A percentile compares a stretch with the other conserved stretches of the same genome.
phyloP scores from a whole-genome alignment of 208 protist genomes.

The Wallacemonas sp. region DNA sequence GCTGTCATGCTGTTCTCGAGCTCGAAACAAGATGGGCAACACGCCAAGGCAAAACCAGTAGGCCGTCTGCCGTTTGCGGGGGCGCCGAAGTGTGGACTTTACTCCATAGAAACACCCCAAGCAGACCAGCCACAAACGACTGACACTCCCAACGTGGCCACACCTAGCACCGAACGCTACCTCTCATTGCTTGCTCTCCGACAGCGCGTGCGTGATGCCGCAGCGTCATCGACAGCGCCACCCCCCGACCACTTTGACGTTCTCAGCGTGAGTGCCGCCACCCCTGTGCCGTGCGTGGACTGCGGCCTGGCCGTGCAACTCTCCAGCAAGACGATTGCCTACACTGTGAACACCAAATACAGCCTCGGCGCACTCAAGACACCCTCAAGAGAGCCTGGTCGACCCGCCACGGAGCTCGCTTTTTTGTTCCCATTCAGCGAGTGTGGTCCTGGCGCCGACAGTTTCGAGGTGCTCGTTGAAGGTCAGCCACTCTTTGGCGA shows the following conservation, averaged over 20 bases:
- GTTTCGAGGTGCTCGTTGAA: constrained; percentile 36
- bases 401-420: constrained; percentile 20
- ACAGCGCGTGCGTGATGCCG: no score
- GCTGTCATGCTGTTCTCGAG: background rate
- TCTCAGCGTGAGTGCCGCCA: constrained; percentile 25
- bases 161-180: no score
- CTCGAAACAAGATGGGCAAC: background rate
- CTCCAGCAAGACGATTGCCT: constrained; percentile 45
- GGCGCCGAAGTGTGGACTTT: constrained; percentile 8
- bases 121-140: no score
- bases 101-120: background rate
- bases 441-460: constrained; percentile 39
- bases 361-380: background rate
- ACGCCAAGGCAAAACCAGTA: background rate
- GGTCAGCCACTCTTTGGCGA: constrained; percentile 40
- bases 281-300: constrained; percentile 25
- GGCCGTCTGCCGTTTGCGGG: background rate
- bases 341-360: constrained; percentile 47
- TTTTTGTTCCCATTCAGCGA: constrained; percentile 77
- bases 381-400: background rate
- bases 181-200: no score
- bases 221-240: background rate
- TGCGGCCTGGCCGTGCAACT: constrained; percentile 31
- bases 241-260: constrained; percentile 26
- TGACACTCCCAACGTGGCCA: no score